A percentile compares a stretch with the other conserved stretches of the same genome.
Evolutionary conservation across 2,329 filamentous ascomycete species (phyloP).

Genomic region (Aureobasidium sp.): DNA sequence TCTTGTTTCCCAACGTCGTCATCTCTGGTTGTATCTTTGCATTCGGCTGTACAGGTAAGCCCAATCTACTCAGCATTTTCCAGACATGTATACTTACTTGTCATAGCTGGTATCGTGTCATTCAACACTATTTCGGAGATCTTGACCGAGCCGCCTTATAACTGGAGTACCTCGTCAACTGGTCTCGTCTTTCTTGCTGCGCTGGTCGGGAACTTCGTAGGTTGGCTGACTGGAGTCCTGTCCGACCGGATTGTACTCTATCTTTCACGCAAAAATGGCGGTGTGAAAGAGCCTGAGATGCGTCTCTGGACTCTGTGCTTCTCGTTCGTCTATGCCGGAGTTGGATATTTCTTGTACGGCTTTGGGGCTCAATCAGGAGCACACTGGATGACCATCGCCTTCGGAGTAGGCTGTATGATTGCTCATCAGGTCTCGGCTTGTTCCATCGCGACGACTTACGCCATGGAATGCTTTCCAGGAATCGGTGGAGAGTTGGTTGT

Average conservation of each 20-base stretch:
- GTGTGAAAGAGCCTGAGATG: constrained; percentile 22
- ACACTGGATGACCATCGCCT: constrained; percentile 32
- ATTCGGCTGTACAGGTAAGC: constrained; percentile 30
- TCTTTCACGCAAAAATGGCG: constrained; percentile 20
- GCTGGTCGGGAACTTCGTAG: constrained; percentile 20
- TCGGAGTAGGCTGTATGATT: constrained; percentile 34
- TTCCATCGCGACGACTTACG: constrained; percentile 35
- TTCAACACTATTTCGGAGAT: constrained; percentile 35
- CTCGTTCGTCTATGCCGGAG: constrained; percentile 27
- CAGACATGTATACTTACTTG: not conserved
- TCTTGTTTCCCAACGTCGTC: constrained; percentile 34
- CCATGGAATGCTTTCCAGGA: constrained; percentile 36
- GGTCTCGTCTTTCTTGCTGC: constrained; percentile 23
- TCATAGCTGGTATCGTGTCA: constrained; percentile 30
- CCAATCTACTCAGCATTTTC: not conserved
- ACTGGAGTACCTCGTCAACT: constrained; percentile 29
- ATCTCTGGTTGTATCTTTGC: constrained; percentile 35
- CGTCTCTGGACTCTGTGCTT: constrained; percentile 31
- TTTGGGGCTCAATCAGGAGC: constrained; percentile 31
- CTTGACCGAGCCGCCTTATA: constrained; percentile 32
- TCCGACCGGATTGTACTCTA: constrained; percentile 35
- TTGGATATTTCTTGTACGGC: constrained; percentile 35
- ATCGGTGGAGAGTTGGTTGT: constrained; percentile 22
- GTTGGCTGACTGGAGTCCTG: constrained; percentile 32
- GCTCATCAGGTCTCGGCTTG: constrained; percentile 36